A percentile compares a stretch with the other conserved stretches of the same genome.
phyloP scores from a whole-genome alignment of 306 rosid genomes.

The Citrullus mucosospermus region DNA sequence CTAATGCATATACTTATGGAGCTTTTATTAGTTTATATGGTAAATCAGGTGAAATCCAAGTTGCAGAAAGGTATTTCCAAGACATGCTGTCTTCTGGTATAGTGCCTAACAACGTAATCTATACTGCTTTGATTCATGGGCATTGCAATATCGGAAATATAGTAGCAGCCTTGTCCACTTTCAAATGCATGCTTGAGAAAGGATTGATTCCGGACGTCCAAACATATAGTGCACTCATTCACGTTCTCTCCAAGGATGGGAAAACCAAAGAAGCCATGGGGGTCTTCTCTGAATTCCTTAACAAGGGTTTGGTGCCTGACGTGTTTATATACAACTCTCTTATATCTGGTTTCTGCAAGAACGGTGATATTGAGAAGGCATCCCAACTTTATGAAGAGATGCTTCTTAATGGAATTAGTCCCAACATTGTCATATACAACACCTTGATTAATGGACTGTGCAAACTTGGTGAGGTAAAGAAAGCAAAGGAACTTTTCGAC shows the following conservation, averaged over 20 bases:
- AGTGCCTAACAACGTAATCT: conserved; percentile 20
- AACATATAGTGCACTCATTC: conserved; percentile 24
- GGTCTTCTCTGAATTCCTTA: conserved; percentile 23
- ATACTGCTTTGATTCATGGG: conserved; percentile 24
- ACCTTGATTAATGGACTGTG: conserved; percentile 33
- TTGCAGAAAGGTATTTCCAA: conserved; percentile 24
- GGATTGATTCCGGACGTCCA: conserved; percentile 22
- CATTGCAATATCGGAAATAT: conserved; percentile 26
- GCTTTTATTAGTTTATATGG: conserved; percentile 22
- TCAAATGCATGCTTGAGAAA: conserved; percentile 20
- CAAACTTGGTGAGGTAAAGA: conserved; percentile 29
- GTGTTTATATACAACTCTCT: conserved; percentile 33
- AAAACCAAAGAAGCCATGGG: conserved; percentile 32
- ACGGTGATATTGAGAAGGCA: conserved; percentile 24
- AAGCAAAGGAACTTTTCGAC: conserved; percentile 23
- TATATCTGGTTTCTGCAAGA: conserved; percentile 24
- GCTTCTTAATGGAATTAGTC: conserved; percentile 20
- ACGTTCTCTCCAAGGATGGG: conserved; percentile 27
- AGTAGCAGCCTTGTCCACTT: conserved; percentile 23
- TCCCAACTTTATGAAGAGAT: conserved; percentile 25
- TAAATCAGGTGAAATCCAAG: conserved; percentile 22
- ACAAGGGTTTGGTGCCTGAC: conserved; percentile 30
- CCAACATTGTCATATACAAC: conserved; percentile 27
- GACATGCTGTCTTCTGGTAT: conserved; percentile 28
- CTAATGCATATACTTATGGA: conserved; percentile 35